Percentiles rank a stretch among this genome's conserved stretches.
Evolutionary conservation across 2,329 filamentous ascomycete species (phyloP).

Genomic region (Fusarium odoratissimum): DNA sequence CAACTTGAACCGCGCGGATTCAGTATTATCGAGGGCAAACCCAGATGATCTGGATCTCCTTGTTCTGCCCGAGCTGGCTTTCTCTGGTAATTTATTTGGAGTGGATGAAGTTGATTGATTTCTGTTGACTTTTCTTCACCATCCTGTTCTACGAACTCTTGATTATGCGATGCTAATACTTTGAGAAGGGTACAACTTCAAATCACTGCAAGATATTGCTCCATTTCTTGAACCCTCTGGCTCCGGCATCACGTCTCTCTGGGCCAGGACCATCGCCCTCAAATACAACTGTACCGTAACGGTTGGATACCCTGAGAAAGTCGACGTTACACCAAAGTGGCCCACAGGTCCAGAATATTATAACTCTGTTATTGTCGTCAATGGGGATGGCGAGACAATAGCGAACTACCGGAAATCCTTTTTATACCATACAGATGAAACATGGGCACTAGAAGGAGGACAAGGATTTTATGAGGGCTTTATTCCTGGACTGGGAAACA

Average conservation of each 20-base stretch:
- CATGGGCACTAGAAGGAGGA: no score
- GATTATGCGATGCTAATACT: no score
- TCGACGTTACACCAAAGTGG: no score
- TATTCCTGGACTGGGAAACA: no score
- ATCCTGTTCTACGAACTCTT: no score
- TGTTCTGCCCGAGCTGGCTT: conserved; percentile 82
- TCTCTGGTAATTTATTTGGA: no score
- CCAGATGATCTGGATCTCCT: conserved; percentile 71
- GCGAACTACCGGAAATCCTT: no score
- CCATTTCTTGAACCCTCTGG: conserved; percentile 76
- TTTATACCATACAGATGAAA: no score
- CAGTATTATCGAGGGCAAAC: conserved; percentile 60
- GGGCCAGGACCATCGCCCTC: conserved; percentile 75
- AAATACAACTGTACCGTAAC: conserved; percentile 75
- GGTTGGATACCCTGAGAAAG: conserved; percentile 80
- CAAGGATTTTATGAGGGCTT: no score
- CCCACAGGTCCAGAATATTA: conserved; percentile 70
- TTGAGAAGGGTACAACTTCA: conserved; percentile 86
- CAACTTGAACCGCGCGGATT: conserved; percentile 60
- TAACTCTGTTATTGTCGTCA: conserved; percentile 66
- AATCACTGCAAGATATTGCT: conserved; percentile 72
- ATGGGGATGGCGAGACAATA: conserved; percentile 67
- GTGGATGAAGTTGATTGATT: no score
- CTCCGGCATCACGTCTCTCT: conserved; percentile 74
- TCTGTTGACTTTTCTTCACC: no score